Conservation (phyloP, 768 basidiomycete genomes). For the Sporobolomyces pararoseus region DNA sequence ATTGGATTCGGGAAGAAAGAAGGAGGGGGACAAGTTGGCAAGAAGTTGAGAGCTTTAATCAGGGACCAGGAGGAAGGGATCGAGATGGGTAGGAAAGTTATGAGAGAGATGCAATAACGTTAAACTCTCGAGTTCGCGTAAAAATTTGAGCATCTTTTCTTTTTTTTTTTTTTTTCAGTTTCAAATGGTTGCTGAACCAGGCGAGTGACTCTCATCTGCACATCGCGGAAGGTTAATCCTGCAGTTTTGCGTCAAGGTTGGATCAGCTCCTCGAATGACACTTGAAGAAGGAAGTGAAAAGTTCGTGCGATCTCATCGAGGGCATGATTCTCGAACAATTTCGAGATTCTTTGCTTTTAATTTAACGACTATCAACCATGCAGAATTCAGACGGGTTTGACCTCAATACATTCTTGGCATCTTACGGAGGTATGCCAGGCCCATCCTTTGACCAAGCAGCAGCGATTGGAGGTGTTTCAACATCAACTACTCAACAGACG, state of each 20-base stretch:
- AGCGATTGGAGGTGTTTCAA: constrained; percentile 2
- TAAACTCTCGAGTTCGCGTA: neutral
- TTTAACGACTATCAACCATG: neutral
- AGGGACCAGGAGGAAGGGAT: constrained; percentile 21
- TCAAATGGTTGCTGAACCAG: too few species aligned
- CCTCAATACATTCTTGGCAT: constrained; percentile 6
- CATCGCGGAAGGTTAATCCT: too few species aligned
- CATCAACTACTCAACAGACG: neutral
- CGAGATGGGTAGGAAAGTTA: constrained; percentile 17
- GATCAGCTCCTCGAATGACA: too few species aligned
- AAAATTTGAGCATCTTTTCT: neutral
- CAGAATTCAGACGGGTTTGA: neutral
- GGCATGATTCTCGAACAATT: too few species aligned
- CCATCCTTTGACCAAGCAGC: neutral
- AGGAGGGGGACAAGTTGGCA: constrained; percentile 10
- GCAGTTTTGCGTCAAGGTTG: too few species aligned
- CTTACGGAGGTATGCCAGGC: neutral
- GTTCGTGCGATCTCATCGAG: too few species aligned
- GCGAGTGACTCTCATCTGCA: too few species aligned
- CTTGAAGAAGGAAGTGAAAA: too few species aligned
- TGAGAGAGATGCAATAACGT: neutral
- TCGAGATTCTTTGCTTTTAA: too few species aligned
- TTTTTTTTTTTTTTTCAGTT: too few species aligned
- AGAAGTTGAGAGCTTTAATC: constrained; percentile 17
- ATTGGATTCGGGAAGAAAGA: constrained; percentile 14